Percentiles rank a stretch among this genome's conserved stretches.
Conservation (phyloP, 257 asterid species). For the Nyctanthes arbortristis region DNA sequence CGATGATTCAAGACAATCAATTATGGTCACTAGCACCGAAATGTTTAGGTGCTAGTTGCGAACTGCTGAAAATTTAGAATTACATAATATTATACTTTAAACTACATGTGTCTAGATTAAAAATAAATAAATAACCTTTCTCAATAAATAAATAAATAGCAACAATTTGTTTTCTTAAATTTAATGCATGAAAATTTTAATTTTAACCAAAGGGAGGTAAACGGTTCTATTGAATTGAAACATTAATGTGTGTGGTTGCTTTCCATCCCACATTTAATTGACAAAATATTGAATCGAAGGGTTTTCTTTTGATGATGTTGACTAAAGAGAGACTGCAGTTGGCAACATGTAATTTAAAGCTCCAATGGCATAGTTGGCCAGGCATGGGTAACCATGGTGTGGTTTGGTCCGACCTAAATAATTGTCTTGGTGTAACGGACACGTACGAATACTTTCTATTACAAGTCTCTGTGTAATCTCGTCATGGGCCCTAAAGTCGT, state of each 20-base stretch:
- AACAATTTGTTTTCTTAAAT: too few relatives aligned
- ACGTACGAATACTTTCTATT: background rate
- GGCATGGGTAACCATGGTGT: constrained; percentile 21
- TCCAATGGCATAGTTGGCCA: background rate
- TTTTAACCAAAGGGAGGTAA: background rate
- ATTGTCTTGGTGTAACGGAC: constrained; percentile 9
- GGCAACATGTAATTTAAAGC: constrained; percentile 29
- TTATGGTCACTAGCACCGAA: too few relatives aligned
- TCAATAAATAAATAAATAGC: background rate
- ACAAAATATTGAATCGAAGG: background rate
- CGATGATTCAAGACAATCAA: too few relatives aligned
- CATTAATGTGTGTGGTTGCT: background rate
- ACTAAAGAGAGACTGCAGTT: constrained; percentile 37
- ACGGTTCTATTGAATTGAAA: background rate
- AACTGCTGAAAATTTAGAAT: too few relatives aligned
- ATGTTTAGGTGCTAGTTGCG: too few relatives aligned
- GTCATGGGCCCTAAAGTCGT: too few relatives aligned
- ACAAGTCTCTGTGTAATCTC: too few relatives aligned
- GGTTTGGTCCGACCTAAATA: constrained; percentile 11
- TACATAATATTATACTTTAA: too few relatives aligned
- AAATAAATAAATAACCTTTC: too few relatives aligned
- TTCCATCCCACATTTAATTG: background rate
- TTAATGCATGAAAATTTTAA: background rate
- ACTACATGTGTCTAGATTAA: too few relatives aligned
- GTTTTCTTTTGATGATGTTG: constrained; percentile 24